Evolutionary conservation across 345 rosid genomes (phyloP).

Genomic region (Gossypium longicalyx): DNA sequence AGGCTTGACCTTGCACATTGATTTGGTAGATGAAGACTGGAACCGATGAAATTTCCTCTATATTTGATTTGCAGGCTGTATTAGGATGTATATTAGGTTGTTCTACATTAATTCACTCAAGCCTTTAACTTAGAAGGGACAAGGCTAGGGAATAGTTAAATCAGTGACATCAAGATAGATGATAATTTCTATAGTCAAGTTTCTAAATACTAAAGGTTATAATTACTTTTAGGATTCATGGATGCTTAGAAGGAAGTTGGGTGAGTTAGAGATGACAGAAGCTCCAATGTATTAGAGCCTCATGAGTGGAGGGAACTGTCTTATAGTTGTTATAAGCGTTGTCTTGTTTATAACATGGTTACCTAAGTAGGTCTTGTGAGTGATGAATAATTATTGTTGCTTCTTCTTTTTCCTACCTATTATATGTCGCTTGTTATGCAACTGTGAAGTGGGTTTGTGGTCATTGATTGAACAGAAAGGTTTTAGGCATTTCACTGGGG

Average conservation of each 20-base stretch:
- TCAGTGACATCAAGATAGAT: not conserved
- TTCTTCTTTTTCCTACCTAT: not conserved
- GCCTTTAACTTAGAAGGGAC: not conserved
- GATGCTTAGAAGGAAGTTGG: not conserved
- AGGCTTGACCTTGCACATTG: not conserved
- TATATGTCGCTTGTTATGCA: not conserved
- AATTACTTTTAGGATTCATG: not conserved
- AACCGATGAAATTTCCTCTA: not conserved
- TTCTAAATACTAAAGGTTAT: not conserved
- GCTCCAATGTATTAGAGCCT: not conserved
- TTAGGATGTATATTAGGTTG: not conserved
- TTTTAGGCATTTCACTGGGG: not conserved
- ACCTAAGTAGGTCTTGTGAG: not conserved
- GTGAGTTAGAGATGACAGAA: not conserved
- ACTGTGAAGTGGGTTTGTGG: not conserved
- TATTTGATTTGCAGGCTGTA: not conserved
- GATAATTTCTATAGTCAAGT: not conserved
- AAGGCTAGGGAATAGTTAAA: not conserved
- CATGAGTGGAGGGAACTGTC: not conserved
- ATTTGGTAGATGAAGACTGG: constrained; percentile 2
- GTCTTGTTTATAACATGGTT: not conserved
- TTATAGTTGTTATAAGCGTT: not conserved
- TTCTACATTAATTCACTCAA: not conserved
- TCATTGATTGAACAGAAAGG: not conserved
- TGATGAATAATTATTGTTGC: not conserved